Evolutionary conservation across 495 filamentous ascomycete species (phyloP).

Genomic region (Sordaria brevicollis): DNA sequence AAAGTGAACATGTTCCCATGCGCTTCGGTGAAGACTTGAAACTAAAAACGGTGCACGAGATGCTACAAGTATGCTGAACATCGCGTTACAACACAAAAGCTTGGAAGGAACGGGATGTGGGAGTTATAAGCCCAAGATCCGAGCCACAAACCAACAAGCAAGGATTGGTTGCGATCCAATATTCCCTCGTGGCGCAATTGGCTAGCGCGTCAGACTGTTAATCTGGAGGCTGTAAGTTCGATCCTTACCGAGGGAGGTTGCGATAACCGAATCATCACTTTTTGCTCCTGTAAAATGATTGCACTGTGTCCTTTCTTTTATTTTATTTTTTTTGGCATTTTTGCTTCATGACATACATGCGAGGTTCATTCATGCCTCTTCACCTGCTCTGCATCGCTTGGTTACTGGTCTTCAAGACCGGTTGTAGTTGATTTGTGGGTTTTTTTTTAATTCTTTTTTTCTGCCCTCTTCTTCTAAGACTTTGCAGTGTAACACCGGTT

Average conservation of each 20-base stretch:
- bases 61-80: too few relatives aligned
- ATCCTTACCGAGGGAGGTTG: background rate
- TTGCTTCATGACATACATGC: too few relatives aligned
- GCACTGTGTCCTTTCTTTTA: background rate
- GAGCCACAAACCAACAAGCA: background rate
- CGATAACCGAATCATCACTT: background rate
- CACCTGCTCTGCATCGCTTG: too few relatives aligned
- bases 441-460: background rate
- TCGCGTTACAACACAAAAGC: too few relatives aligned
- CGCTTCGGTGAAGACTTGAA: background rate
- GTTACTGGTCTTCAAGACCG: too few relatives aligned
- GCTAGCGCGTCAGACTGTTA: background rate
- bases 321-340: background rate
- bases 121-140: background rate
- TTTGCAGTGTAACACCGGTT: too few relatives aligned
- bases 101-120: too few relatives aligned
- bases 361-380: too few relatives aligned
- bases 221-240: background rate
- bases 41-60: background rate
- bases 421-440: too few relatives aligned
- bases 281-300: too few relatives aligned
- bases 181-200: conserved; percentile 7
- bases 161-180: background rate
- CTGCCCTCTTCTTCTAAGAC: background rate
- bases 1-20: background rate